Conservation (phyloP, 441 rosid genomes). For the Gossypium trilobum region DNA sequence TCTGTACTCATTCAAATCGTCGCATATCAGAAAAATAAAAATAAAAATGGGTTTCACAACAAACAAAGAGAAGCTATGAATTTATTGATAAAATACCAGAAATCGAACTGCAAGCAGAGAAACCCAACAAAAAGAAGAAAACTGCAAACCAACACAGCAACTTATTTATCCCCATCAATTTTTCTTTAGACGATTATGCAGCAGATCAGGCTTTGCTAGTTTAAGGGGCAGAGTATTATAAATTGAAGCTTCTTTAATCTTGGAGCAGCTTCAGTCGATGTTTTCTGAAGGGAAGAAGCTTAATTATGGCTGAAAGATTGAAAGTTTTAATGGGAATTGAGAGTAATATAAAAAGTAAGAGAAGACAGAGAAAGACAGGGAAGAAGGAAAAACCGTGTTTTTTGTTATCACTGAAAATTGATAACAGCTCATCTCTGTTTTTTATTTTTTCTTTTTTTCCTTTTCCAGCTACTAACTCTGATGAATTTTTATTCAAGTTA, state of each 20-base stretch:
- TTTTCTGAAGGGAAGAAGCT: background rate
- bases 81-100: slow-evolving; percentile 12
- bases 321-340: background rate
- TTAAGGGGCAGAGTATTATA: background rate
- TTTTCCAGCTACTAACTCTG: background rate
- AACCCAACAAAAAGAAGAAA: slow-evolving; percentile 13
- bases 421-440: background rate
- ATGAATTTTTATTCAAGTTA: background rate
- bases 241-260: background rate
- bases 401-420: background rate
- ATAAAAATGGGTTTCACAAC: background rate
- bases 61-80: background rate
- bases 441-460: background rate
- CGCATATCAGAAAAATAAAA: background rate
- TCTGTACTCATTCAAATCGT: slow-evolving; percentile 30
- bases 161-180: slow-evolving; percentile 11
- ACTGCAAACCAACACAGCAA: background rate
- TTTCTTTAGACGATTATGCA: background rate
- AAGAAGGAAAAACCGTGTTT: background rate
- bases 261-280: background rate
- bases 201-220: background rate
- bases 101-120: slow-evolving; percentile 19
- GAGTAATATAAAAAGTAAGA: background rate
- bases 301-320: background rate
- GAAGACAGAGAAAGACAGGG: background rate